Conservation (phyloP, 139 green algal species). For the Tetradesmus obliquus region DNA sequence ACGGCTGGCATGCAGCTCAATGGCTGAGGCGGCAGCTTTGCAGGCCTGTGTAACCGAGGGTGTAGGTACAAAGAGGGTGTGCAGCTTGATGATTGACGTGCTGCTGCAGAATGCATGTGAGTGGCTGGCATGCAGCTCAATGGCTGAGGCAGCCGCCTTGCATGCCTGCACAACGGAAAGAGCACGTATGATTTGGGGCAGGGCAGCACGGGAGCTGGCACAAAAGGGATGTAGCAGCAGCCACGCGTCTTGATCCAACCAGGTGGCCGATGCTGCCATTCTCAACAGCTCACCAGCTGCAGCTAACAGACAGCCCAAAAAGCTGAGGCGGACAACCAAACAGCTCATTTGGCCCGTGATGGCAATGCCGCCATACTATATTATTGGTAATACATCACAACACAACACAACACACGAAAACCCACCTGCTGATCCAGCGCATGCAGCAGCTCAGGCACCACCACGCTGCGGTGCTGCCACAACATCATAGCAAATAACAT, state of each 20-base stretch:
- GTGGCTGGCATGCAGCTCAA: neutral
- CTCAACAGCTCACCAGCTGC: too few species aligned
- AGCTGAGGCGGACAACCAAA: too few species aligned
- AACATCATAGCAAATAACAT: too few species aligned
- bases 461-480: conserved; percentile 24
- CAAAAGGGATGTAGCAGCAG: too few species aligned
- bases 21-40: neutral
- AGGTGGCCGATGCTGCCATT: too few species aligned
- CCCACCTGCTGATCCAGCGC: conserved; percentile 1
- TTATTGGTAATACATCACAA: too few species aligned
- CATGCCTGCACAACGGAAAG: neutral
- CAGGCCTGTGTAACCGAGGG: neutral
- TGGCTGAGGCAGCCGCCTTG: neutral
- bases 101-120: neutral
- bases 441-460: conserved; percentile 5
- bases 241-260: too few species aligned
- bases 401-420: too few species aligned
- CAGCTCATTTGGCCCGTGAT: too few species aligned
- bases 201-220: too few species aligned
- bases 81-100: neutral
- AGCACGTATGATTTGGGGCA: neutral
- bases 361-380: too few species aligned
- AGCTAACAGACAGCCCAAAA: too few species aligned
- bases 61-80: neutral
- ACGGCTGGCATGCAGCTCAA: neutral